phyloP scores from a whole-genome alignment of 2,329 filamentous ascomycete species.

The Chaetomium sp. region DNA sequence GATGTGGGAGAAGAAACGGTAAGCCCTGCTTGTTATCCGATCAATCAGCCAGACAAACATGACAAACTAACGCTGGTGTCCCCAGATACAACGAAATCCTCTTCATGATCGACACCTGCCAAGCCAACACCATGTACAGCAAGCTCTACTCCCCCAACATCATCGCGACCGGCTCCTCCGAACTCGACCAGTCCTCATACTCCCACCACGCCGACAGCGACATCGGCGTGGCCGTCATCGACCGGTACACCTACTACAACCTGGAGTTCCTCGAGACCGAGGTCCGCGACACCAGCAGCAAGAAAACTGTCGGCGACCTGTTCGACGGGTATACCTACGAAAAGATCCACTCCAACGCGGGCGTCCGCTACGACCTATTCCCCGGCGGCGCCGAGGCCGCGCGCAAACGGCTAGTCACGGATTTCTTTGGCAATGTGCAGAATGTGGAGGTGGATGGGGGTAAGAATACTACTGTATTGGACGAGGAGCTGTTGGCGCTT shows the following conservation, averaged over 20 bases:
- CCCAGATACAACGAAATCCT: slow-evolving; percentile 86
- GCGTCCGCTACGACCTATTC: slow-evolving; percentile 93
- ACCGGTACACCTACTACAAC: slow-evolving; percentile 98
- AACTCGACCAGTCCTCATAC: slow-evolving; percentile 93
- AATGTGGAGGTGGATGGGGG: slow-evolving; percentile 82
- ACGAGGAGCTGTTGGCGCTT: slow-evolving; percentile 72
- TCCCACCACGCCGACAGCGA: slow-evolving; percentile 98
- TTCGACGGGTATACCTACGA: slow-evolving; percentile 94
- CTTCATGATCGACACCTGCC: slow-evolving; percentile 99
- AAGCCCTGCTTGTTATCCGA: slow-evolving; percentile 6
- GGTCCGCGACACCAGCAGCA: slow-evolving; percentile 76
- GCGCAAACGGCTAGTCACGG: slow-evolving; percentile 75
- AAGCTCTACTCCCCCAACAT: slow-evolving; percentile 98
- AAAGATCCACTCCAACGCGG: slow-evolving; percentile 90
- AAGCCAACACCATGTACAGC: slow-evolving; percentile 98
- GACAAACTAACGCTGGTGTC: too few relatives aligned
- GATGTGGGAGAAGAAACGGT: slow-evolving; percentile 99
- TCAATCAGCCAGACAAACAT: background rate
- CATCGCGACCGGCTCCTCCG: slow-evolving; percentile 92
- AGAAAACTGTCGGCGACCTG: slow-evolving; percentile 84
- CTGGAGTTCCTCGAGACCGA: slow-evolving; percentile 92
- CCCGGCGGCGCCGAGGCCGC: slow-evolving; percentile 72
- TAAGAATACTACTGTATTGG: slow-evolving; percentile 47
- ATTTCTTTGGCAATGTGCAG: slow-evolving; percentile 98
- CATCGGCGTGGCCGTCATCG: slow-evolving; percentile 95